Percentiles rank a stretch among this genome's conserved stretches.
phyloP scores from a whole-genome alignment of 2,329 filamentous ascomycete species.

The Paecilomyces niveus region DNA sequence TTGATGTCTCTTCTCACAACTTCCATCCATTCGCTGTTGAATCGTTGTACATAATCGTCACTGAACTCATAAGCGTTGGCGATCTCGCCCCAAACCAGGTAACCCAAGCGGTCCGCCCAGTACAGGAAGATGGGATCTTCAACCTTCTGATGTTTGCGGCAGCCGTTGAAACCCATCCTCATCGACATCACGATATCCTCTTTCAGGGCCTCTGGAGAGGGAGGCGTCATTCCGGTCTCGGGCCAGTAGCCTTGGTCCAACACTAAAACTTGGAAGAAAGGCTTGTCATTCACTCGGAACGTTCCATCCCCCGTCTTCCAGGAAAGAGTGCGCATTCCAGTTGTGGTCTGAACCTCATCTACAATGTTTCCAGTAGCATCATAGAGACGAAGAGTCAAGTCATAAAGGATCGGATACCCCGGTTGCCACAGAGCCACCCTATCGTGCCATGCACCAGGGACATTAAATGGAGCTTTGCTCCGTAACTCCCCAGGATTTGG shows the following conservation, averaged over 20 bases:
- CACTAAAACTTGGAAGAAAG: constrained; percentile 60
- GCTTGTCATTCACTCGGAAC: constrained; percentile 60
- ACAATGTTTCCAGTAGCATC: constrained; percentile 17
- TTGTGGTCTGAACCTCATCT: constrained; percentile 54
- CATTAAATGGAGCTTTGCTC: constrained; percentile 29
- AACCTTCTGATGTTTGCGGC: constrained; percentile 62
- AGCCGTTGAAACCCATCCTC: constrained; percentile 59
- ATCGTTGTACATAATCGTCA: constrained; percentile 50
- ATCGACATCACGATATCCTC: constrained; percentile 59
- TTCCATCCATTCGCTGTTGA: constrained; percentile 59
- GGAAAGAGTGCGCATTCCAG: constrained; percentile 54
- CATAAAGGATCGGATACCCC: constrained; percentile 56
- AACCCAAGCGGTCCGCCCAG: constrained; percentile 58
- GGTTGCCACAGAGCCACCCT: constrained; percentile 63
- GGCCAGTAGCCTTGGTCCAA: constrained; percentile 68
- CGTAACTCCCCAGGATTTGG: constrained; percentile 18
- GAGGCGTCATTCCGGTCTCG: constrained; percentile 59
- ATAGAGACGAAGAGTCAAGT: constrained; percentile 49
- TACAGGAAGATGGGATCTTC: constrained; percentile 61
- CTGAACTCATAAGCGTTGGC: constrained; percentile 59
- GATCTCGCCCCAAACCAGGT: constrained; percentile 66
- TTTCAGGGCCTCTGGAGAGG: constrained; percentile 58
- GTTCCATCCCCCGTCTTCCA: constrained; percentile 54
- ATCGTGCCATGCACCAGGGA: constrained; percentile 47
- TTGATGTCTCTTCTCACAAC: constrained; percentile 59